Conservation (phyloP, 352 stramenopile species). For the Phytophthora citricola region DNA sequence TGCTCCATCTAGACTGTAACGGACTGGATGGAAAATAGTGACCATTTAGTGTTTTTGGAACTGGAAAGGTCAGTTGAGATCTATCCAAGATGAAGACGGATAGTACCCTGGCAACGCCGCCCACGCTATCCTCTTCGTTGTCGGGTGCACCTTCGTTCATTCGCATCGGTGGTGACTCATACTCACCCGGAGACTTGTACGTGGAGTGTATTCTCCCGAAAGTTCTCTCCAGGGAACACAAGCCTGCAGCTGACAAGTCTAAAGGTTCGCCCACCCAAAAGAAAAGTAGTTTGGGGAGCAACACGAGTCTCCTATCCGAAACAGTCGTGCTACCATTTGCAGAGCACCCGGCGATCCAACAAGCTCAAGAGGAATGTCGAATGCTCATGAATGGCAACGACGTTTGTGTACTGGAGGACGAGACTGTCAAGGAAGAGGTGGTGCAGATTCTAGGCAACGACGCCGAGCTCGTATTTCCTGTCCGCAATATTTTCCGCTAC, state of each 20-base stretch:
- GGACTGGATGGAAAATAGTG: constrained; percentile 2
- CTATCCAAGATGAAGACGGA: constrained; percentile 29
- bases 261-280: constrained; percentile 18
- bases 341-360: constrained; percentile 56
- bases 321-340: constrained; percentile 51
- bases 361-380: constrained; percentile 67
- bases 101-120: constrained; percentile 22
- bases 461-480: constrained; percentile 72
- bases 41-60: constrained; percentile 9
- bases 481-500: constrained; percentile 79
- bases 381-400: constrained; percentile 73
- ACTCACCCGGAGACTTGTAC: constrained; percentile 62
- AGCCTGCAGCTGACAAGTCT: constrained; percentile 21
- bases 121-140: constrained; percentile 36
- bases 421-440: constrained; percentile 79
- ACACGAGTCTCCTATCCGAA: constrained; percentile 26
- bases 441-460: constrained; percentile 77
- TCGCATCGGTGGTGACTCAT: constrained; percentile 59
- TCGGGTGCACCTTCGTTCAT: constrained; percentile 42
- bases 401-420: constrained; percentile 72
- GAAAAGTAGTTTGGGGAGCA: constrained; percentile 20
- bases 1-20: constrained; percentile 18
- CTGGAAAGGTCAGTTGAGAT: constrained; percentile 13
- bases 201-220: constrained; percentile 67
- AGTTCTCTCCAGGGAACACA: constrained; percentile 31